phyloP scores from a whole-genome alignment of 2,329 filamentous ascomycete species.

The Curvularia hawaiiensis region DNA sequence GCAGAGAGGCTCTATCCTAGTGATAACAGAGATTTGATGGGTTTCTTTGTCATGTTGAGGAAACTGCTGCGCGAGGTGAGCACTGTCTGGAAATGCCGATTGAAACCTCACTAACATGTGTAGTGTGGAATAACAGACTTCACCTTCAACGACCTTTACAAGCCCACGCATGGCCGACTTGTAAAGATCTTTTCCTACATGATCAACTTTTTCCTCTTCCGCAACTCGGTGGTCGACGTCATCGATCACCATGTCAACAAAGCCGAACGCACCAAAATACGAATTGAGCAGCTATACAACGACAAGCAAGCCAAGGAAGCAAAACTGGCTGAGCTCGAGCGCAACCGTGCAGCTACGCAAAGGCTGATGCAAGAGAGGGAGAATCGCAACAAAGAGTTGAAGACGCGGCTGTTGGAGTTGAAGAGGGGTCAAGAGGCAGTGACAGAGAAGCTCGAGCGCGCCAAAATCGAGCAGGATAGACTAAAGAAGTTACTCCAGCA shows the following conservation, averaged over 20 bases:
- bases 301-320: constrained; percentile 88
- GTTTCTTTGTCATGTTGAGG: constrained; percentile 86
- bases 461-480: constrained; percentile 78
- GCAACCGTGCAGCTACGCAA: constrained; percentile 80
- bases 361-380: constrained; percentile 83
- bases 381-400: constrained; percentile 83
- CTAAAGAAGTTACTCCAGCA: constrained; percentile 75
- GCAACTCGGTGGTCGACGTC: constrained; percentile 85
- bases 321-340: constrained; percentile 78
- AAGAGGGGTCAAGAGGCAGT: constrained; percentile 83
- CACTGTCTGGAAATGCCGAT: neutral
- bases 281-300: constrained; percentile 82
- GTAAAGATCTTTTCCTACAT: constrained; percentile 97
- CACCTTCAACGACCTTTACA: constrained; percentile 88
- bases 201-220: constrained; percentile 98
- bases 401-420: constrained; percentile 79
- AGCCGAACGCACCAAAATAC: constrained; percentile 80
- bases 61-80: constrained; percentile 72
- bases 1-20: constrained; percentile 77
- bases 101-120: constrained; percentile 14
- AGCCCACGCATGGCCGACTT: constrained; percentile 85
- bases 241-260: constrained; percentile 96
- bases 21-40: constrained; percentile 93
- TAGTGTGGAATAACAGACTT: constrained; percentile 93
- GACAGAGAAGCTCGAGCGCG: constrained; percentile 79